Base-by-base conservation (phyloP, 2,329 filamentous ascomycete genomes). In the Ciborinia camelliae region DNA sequence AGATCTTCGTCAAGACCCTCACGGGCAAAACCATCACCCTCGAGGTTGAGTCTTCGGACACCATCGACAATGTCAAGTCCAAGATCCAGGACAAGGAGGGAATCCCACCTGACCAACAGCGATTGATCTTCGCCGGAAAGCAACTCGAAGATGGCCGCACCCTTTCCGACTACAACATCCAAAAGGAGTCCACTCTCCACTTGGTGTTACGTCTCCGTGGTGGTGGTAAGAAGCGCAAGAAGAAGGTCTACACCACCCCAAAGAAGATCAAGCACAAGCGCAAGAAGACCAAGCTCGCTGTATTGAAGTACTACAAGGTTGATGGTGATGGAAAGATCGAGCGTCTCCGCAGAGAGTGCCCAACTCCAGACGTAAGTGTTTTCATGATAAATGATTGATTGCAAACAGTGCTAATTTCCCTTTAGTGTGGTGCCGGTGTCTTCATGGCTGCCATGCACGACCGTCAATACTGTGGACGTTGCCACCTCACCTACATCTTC, bases 191-290 rank as follows among this genome's bases (percentile, higher is more conserved):
- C 75, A 99, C 95, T 76, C 92, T 99, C 74, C 95, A 99, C 84
- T 85, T 98, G 76, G 95, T 99, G 76, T 90, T 99, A 76, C 92
- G 95, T 80, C 92, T 99, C 69, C 95, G 94, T 87, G 95, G 95
- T 87, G 95, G 94, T 82, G 93, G 82, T 80, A 99, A 99, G 92
- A 97, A 98, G 91, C 89, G 96, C 83, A 99, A 99, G 92, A 97
- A 97, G 92, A 99, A 99, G 93, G 95, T 99, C 76, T 99, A 99
- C 91, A 98, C 92, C 81, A 99, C 95, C 78, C 95, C 95, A 81
- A 99, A 99, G 93, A 99, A 99, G 92, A 99, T 99, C 90, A 99
- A 99, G 95, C 95, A 99, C 90, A 99, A 99, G 93, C 90, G 92
- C 86, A 99, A 98, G 92, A 99, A 99, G 94, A 97, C 91, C 89